Conservation (phyloP, 805 yeast species). For the Candida suzukii region DNA sequence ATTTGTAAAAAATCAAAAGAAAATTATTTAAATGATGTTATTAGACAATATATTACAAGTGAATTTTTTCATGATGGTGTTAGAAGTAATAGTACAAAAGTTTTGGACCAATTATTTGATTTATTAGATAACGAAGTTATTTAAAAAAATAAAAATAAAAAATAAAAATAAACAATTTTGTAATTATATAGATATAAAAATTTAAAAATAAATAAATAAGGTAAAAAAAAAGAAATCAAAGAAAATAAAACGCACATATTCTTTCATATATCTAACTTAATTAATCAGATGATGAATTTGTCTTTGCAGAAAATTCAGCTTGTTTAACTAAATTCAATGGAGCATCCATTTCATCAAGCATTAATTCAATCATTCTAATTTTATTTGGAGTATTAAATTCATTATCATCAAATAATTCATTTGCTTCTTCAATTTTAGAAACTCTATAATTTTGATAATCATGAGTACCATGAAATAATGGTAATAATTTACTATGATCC, state of each 20-base stretch:
- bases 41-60: slow-evolving; percentile 36
- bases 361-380: slow-evolving; percentile 60
- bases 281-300: slow-evolving; percentile 18
- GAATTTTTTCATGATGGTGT: slow-evolving; percentile 47
- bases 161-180: neutral
- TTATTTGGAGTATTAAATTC: slow-evolving; percentile 48
- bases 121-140: slow-evolving; percentile 27
- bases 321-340: slow-evolving; percentile 59
- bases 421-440: slow-evolving; percentile 51
- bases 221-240: neutral
- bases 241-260: neutral
- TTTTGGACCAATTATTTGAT: slow-evolving; percentile 32
- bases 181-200: neutral
- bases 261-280: too few species aligned
- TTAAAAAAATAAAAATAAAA: neutral
- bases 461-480: slow-evolving; percentile 50
- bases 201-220: neutral
- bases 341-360: slow-evolving; percentile 66
- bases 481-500: slow-evolving; percentile 54
- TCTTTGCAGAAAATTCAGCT: slow-evolving; percentile 44
- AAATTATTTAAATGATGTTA: slow-evolving; percentile 22
- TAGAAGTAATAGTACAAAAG: slow-evolving; percentile 31
- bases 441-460: slow-evolving; percentile 50
- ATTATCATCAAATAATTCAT: slow-evolving; percentile 37
- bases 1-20: slow-evolving; percentile 30